Base-by-base conservation (phyloP, 305 asterid genomes). In the Andrographis paniculata region DNA sequence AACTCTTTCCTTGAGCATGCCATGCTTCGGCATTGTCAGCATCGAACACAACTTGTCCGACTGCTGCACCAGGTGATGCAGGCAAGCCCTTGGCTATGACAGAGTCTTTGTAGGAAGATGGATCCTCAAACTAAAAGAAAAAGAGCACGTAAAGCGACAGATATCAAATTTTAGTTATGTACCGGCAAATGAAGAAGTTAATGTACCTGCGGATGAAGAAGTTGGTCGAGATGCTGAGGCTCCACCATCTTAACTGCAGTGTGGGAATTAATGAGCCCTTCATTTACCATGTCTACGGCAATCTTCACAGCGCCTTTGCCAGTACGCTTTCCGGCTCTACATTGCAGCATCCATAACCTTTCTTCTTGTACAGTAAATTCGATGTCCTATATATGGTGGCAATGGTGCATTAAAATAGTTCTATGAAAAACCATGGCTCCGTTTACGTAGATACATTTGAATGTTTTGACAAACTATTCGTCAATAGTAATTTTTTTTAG, bases 41-140 rank as follows among this genome's bases (percentile, higher is more conserved):
- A 20, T 61, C 68, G 65, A 91, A 91, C 61, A 91, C 99, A n/a
- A 91, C 75, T 64, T 91, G 96, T 11, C 99, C 99, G 22, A 91
- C 84, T 37, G 96, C 99, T 35, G 99, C 99, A 44, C 99, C 99
- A 15, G 99, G 96, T 20, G 95, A 80, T 23, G 99, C 99, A 20
- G 99, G 96, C 69, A 91, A 60, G 47, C 99, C 99, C 67, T 73
- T 83, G 33, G 96, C 93, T 48, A 91, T 60, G 47, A 91, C 95
- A 27, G 60, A 45, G 20, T 74, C 94, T 71, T 77, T 86, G 70
- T 86, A 91, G 45, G 76, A 53, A 9, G 80, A 62, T 39, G 95
- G 81, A 73, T 80, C 64, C 72, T 86, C 98, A 60, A 91, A 91
- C 99, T 86, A 58, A 31, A 63, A 17, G 33, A 51, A 71, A 45